phyloP scores from a whole-genome alignment of 169 alveolate species.

The Amoebophrya sp. region DNA sequence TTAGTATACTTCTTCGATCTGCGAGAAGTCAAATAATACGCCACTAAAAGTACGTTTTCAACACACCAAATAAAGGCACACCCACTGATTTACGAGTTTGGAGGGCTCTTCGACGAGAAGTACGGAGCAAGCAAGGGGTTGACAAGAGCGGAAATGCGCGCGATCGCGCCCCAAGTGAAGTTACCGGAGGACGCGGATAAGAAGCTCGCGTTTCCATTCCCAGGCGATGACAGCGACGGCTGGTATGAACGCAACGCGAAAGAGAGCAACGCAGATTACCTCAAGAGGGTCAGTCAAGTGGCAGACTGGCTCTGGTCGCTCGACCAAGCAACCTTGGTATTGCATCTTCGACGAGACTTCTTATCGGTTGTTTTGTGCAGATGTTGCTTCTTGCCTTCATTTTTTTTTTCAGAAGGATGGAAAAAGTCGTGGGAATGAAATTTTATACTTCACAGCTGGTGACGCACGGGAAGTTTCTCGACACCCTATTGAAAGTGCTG shows the following conservation, averaged over 20 bases:
- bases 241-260: too few species aligned
- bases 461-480: not conserved
- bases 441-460: slow-evolving; percentile 24
- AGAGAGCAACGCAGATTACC: too few species aligned
- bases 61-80: not conserved
- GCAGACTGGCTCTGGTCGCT: slow-evolving; percentile 10
- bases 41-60: not conserved
- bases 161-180: not conserved
- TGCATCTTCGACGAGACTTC: too few species aligned
- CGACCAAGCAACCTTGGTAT: not conserved
- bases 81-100: not conserved
- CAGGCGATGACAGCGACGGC: too few species aligned
- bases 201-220: too few species aligned
- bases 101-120: not conserved
- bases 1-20: not conserved
- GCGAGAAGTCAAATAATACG: not conserved
- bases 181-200: not conserved
- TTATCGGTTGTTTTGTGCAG: too few species aligned
- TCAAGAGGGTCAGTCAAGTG: not conserved
- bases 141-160: not conserved
- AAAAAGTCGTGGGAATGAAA: too few species aligned
- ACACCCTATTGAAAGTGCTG: not conserved
- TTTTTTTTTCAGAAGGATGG: too few species aligned
- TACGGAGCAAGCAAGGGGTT: not conserved
- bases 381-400: too few species aligned